Evolutionary conservation across 192 early-diverging fungal species (phyloP), one percentile per base, ranked within the genome.

Genomic region (Backusella morwellensis): DNA sequence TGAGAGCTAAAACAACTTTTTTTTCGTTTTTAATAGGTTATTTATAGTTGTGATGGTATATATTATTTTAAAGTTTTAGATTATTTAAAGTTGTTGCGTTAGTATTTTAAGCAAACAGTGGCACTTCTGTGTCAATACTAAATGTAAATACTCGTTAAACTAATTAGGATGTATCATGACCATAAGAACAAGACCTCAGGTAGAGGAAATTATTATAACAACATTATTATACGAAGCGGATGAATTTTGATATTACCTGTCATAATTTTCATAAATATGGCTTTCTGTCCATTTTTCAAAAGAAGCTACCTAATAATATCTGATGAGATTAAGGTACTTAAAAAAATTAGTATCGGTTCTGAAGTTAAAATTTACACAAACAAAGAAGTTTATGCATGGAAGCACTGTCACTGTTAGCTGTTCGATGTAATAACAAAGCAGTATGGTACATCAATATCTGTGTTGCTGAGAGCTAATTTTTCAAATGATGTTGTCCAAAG

Each of bases 401-500:
- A 21, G 54, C 54, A 56, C 54, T 21, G 54, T n/a, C 54, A 56
- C 21, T 56, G 9, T 9, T 56, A 56, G 7, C n/a, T 23, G 0
- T 9, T 56, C 54, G n/a, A 56, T 56, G 21, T 56, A 56, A 21
- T 8, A 56, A 56, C 54, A 56, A 56, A 56, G 54, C 19, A 21
- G 54, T 56, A 56, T 0, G 21, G 54, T 56, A 56, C 54, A 56
- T 56, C 54, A 56, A 17, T 21, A 5, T 56, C 54, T 56, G 19
- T 56, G 21, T 9, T 21, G n/a, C 8, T 21, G n/a, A 56, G 54
- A 56, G 19, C 54, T 21, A n/a, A 56, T 56, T 56, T 56, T 21
- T 56, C 54, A 56, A 56, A 56, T 56, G 54, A 23, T 56, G 54
- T 9, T 56, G 54, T 56, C 54, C 54, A 56, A 56, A 56, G 54